Evolutionary conservation across 2,329 filamentous ascomycete genomes (phyloP).

Genomic region (Teratosphaeria epicoccoides): DNA sequence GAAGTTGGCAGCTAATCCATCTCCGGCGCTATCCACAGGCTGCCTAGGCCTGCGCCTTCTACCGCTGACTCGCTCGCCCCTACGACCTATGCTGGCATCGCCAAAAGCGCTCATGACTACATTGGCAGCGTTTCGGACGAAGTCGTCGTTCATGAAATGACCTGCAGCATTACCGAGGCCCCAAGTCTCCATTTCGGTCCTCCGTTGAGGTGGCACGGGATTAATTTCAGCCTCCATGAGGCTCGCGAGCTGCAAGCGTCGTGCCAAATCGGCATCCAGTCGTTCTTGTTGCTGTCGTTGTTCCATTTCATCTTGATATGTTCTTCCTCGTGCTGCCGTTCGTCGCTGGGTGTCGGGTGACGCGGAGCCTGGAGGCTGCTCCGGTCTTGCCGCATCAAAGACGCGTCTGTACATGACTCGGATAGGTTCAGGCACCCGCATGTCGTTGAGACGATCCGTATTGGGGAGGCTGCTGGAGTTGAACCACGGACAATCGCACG

Average conservation of each 20-base stretch:
- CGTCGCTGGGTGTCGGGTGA: constrained; percentile 14
- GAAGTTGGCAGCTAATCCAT: constrained; percentile 24
- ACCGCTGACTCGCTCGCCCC: constrained; percentile 22
- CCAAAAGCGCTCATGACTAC: constrained; percentile 25
- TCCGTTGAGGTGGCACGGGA: constrained; percentile 26
- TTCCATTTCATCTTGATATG: constrained; percentile 29
- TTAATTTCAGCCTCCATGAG: constrained; percentile 22
- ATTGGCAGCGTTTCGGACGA: constrained; percentile 28
- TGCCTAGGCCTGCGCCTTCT: constrained; percentile 15
- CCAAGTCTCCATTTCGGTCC: constrained; percentile 18
- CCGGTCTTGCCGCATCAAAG: constrained; percentile 13
- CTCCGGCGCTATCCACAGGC: constrained; percentile 7
- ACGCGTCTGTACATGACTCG: constrained; percentile 28
- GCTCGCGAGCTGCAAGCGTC: constrained; percentile 39
- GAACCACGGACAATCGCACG: constrained; percentile 73
- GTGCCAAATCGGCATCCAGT: constrained; percentile 40
- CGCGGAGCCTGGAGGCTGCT: constrained; percentile 9
- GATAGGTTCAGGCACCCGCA: constrained; percentile 38
- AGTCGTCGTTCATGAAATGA: constrained; percentile 54
- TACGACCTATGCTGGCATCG: constrained; percentile 21
- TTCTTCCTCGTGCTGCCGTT: constrained; percentile 24
- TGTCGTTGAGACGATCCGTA: constrained; percentile 44
- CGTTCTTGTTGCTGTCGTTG: constrained; percentile 35
- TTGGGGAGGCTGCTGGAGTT: constrained; percentile 45
- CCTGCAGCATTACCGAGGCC: constrained; percentile 42